A percentile compares a stretch with the other conserved stretches of the same genome.
Evolutionary conservation across 306 rosid species (phyloP).

Genomic region (Glycine tomentella): DNA sequence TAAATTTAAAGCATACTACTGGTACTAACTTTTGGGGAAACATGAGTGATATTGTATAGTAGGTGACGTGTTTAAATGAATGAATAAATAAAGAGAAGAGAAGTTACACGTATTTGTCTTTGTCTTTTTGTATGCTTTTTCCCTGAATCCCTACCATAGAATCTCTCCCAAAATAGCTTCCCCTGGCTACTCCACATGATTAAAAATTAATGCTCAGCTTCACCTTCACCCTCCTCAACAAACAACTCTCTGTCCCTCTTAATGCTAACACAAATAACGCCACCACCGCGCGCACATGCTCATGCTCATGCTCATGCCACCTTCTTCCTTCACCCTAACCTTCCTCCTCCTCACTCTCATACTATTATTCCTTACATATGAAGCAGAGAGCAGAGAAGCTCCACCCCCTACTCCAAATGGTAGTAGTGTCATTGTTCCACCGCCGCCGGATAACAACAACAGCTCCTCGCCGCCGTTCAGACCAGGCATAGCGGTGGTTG

Average conservation of each 20-base stretch:
- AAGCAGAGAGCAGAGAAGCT: conserved; percentile 14
- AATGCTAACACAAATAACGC: not conserved
- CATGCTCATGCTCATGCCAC: too few relatives aligned
- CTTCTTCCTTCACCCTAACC: not conserved
- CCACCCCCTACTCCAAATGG: conserved; percentile 28
- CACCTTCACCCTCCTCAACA: not conserved
- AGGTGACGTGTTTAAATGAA: too few relatives aligned
- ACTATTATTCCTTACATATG: not conserved
- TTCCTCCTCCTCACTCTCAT: not conserved
- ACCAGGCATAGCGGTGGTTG: conserved; percentile 65
- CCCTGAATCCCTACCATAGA: conserved; percentile 52
- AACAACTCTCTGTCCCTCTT: conserved; percentile 20
- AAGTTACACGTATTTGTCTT: conserved; percentile 31
- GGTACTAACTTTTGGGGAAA: too few relatives aligned
- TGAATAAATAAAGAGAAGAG: not conserved
- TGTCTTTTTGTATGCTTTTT: conserved; percentile 39
- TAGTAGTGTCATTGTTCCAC: not conserved
- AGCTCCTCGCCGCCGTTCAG: conserved; percentile 48
- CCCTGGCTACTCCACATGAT: conserved; percentile 39
- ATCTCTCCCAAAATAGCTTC: conserved; percentile 49
- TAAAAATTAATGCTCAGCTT: conserved; percentile 30
- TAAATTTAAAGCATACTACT: too few relatives aligned
- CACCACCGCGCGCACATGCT: too few relatives aligned
- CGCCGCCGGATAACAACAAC: not conserved
- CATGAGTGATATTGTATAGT: too few relatives aligned